Evolutionary conservation across 306 rosid species (phyloP), one percentile per base, ranked within the genome.

Genomic region (Malus domestica): DNA sequence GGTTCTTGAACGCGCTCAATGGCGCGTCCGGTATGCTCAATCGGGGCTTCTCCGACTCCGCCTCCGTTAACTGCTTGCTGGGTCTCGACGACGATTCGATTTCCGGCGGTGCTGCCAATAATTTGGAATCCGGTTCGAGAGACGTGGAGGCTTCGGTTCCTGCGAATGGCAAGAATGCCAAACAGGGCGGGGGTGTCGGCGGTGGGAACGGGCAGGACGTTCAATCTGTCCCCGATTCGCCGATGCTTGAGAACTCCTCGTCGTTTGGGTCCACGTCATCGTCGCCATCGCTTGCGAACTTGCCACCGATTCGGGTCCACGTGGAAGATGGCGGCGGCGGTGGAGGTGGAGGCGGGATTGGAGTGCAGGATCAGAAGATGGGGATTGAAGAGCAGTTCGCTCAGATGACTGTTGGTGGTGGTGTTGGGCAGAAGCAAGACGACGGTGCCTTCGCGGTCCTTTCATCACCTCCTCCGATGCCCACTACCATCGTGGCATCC

Each of bases 201-300:
- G 66, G 66, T 14, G 89, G 89, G 19, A 51, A 51, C 55, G 65
- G 63, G 15, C 93, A 87, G 75, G 99, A 95, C 78, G 88, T 92
- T 78, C 98, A 92, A n/a, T 95, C 99, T 13, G 93, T 95, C 4
- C 97, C 97, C 15, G 99, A 95, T 83, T 92, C 99, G 20, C 97
- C 97, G 68, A 92, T 95, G 99, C 74, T 95, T 9, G 97, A 92
- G 42, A 95, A 90, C 8, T 62, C 97, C 3, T 95, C 99, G 22
- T 92, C 97, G 11, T 95, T 95, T 44, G 97, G 99, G 63, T 92
- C 97, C 2, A 90, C 99, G 9, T 90, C 97, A 1, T 95, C 99
- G 27, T 90, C 96, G 29, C 99, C 97, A 10, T 89, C 92, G 77
- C 74, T 92, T 20, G 96, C 92, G 6, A 89, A 89, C 80, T 89